phyloP scores from a whole-genome alignment of 2,329 filamentous ascomycete genomes.

The Nemania bipapillata region DNA sequence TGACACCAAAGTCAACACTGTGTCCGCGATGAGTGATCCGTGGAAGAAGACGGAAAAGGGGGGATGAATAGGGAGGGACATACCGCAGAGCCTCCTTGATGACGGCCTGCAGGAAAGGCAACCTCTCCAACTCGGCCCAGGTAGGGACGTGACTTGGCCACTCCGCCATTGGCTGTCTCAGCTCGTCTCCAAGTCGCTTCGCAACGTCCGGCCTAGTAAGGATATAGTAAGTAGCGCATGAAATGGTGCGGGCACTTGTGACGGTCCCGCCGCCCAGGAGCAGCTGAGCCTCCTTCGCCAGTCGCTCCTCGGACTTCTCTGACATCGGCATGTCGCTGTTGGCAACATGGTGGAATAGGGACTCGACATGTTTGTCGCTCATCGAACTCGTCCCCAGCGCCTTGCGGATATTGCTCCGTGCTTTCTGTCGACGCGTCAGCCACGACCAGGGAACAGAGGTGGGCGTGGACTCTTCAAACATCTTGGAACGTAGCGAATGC shows the following conservation, averaged over 20 bases:
- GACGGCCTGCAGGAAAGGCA: slow-evolving; percentile 52
- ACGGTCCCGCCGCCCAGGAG: slow-evolving; percentile 49
- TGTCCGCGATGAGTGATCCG: slow-evolving; percentile 1
- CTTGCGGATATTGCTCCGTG: slow-evolving; percentile 39
- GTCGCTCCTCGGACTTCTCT: slow-evolving; percentile 44
- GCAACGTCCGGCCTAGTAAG: slow-evolving; percentile 34
- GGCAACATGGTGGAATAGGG: slow-evolving; percentile 49
- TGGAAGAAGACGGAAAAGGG: background rate
- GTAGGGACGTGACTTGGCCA: slow-evolving; percentile 42
- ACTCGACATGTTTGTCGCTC: slow-evolving; percentile 34
- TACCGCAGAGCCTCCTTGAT: slow-evolving; percentile 43
- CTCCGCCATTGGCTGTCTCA: slow-evolving; percentile 41
- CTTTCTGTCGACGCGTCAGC: slow-evolving; percentile 36
- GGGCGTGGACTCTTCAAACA: slow-evolving; percentile 7
- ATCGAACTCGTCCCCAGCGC: slow-evolving; percentile 25
- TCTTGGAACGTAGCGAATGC: slow-evolving; percentile 31
- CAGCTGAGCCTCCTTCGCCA: slow-evolving; percentile 46
- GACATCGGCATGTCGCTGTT: slow-evolving; percentile 47
- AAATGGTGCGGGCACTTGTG: slow-evolving; percentile 47
- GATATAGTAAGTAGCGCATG: slow-evolving; percentile 42
- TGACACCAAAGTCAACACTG: slow-evolving; percentile 37
- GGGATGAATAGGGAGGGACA: background rate
- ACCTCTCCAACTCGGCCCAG: slow-evolving; percentile 48
- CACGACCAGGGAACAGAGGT: background rate
- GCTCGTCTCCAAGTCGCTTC: slow-evolving; percentile 42